A percentile compares a stretch with the other conserved stretches of the same genome.
These are phyloP conservation scores for Linum usitatissimum DNA, from an alignment of 345 rosid genomes.

Conservation along the genomic window DNA sequence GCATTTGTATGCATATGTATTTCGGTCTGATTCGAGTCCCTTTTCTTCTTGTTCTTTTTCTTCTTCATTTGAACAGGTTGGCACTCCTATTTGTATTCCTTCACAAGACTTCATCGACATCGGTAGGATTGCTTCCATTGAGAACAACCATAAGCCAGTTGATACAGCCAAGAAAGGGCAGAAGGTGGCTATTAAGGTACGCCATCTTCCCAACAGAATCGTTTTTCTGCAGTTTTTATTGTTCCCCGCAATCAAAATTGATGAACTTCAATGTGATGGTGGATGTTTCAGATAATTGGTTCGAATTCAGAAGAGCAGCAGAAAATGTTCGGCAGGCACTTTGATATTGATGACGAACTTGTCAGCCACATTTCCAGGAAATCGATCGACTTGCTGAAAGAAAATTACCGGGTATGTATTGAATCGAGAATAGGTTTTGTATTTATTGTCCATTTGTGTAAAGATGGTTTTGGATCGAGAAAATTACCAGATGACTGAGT, in stretches of 20 bases:
- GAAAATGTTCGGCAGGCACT: slow-evolving; percentile 86
- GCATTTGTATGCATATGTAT: neutral
- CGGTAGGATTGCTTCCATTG: slow-evolving; percentile 80
- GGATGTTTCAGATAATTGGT: slow-evolving; percentile 47
- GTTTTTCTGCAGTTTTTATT: neutral
- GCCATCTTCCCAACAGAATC: neutral
- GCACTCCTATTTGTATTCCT: slow-evolving; percentile 88
- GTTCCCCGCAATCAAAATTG: neutral
- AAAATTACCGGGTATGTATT: slow-evolving; percentile 60
- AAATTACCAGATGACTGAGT: neutral
- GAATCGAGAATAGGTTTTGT: neutral
- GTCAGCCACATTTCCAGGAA: slow-evolving; percentile 80
- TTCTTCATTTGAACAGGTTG: slow-evolving; percentile 38
- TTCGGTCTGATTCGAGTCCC: too few species aligned
- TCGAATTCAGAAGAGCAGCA: slow-evolving; percentile 74
- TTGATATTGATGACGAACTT: slow-evolving; percentile 75
- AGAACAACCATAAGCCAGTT: slow-evolving; percentile 65
- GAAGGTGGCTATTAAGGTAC: slow-evolving; percentile 80
- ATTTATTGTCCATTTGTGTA: neutral
- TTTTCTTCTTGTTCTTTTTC: slow-evolving; percentile 4
- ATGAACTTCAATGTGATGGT: neutral
- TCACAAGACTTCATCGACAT: slow-evolving; percentile 65
- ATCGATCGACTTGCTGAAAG: slow-evolving; percentile 75
- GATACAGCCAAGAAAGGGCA: slow-evolving; percentile 73
- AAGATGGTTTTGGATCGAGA: neutral